Conservation (phyloP, 805 yeast genomes). For the Alloascoidea hylecoeti region DNA sequence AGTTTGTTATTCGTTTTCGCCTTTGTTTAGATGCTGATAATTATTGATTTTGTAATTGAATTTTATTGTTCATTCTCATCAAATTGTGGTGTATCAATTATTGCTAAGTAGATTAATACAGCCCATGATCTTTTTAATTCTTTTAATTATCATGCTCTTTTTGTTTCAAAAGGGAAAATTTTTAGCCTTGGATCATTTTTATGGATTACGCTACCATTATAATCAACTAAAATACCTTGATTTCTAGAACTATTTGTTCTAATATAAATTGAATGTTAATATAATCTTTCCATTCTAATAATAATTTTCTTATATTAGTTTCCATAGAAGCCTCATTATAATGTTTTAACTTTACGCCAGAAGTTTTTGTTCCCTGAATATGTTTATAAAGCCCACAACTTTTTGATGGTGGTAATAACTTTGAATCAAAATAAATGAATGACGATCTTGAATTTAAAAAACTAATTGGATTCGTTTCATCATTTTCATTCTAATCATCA, state of each 20-base stretch:
- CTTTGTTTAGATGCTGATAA: no score
- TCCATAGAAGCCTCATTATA: conserved; percentile 78
- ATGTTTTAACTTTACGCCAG: conserved; percentile 81
- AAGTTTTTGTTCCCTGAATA: conserved; percentile 88
- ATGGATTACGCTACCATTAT: conserved; percentile 39
- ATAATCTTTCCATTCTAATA: conserved; percentile 49
- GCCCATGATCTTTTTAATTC: conserved; percentile 82
- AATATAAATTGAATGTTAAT: conserved; percentile 51
- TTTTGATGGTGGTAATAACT: conserved; percentile 25
- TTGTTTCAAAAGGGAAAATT: conserved; percentile 78
- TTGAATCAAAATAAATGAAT: conserved; percentile 40
- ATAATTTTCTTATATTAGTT: conserved; percentile 59
- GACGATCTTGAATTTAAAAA: conserved; percentile 63
- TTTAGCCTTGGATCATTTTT: conserved; percentile 48
- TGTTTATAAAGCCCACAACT: conserved; percentile 70
- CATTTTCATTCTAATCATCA: conserved; percentile 10
- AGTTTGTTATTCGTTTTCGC: no score
- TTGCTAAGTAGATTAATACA: conserved; percentile 45
- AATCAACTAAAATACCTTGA: conserved; percentile 50
- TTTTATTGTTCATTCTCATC: conserved; percentile 17
- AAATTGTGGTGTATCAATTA: conserved; percentile 39
- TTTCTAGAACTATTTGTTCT: conserved; percentile 70
- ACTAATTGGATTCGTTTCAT: conserved; percentile 25
- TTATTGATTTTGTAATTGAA: conserved; percentile 4
- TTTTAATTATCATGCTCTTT: conserved; percentile 62